Conservation (phyloP, 345 rosid species). For the Citrus medica region DNA sequence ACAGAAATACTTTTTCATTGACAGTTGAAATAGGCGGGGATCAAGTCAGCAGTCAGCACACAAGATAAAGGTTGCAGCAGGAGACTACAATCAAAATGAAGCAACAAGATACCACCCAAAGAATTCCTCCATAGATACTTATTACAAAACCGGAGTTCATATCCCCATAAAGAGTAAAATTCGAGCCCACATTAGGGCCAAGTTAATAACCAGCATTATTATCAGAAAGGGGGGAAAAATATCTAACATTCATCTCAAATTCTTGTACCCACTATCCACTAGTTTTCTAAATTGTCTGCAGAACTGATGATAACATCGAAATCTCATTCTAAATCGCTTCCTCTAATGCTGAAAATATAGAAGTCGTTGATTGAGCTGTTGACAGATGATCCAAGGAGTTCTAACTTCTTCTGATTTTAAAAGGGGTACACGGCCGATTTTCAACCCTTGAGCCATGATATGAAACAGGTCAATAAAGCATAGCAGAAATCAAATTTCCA, state of each 20-base stretch:
- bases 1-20: conserved; percentile 10
- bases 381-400: no score
- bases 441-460: no score
- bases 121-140: background rate
- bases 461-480: no score
- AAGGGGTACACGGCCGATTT: no score
- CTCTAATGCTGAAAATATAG: background rate
- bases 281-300: background rate
- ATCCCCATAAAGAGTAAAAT: background rate
- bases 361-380: no score
- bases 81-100: background rate
- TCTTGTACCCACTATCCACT: background rate
- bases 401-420: no score
- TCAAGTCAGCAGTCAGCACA: background rate
- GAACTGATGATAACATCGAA: background rate
- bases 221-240: background rate
- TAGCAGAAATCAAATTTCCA: no score
- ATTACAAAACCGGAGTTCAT: background rate
- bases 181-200: background rate
- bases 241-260: background rate
- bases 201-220: background rate
- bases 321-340: background rate
- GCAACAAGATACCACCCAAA: background rate
- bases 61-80: conserved; percentile 4
- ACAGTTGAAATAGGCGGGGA: background rate